Evolutionary conservation across 1,284 basidiomycete genomes (phyloP).

Genomic region (Paramarasmius palmivorus): DNA sequence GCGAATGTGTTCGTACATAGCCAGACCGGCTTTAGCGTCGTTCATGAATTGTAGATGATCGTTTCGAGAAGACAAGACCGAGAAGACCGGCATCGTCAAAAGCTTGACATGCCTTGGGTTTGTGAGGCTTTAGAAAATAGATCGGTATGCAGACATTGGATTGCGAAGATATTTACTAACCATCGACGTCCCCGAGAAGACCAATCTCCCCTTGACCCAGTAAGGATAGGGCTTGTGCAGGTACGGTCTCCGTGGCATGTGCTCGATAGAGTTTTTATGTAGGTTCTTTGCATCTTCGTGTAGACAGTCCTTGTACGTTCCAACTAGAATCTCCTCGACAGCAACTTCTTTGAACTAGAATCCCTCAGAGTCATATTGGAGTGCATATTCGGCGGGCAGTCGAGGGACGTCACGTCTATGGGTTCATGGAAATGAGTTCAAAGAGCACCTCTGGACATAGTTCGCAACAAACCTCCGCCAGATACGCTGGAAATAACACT

Average conservation of each 20-base stretch:
- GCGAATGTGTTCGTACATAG: constrained; percentile 28
- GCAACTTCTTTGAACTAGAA: constrained; percentile 30
- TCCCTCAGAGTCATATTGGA: constrained; percentile 28
- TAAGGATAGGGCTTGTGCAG: constrained; percentile 28
- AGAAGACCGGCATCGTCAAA: constrained; percentile 33
- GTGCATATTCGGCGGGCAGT: constrained; percentile 30
- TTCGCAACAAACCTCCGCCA: too few species aligned
- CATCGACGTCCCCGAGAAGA: constrained; percentile 30
- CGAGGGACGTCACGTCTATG: background rate
- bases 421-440: too few species aligned
- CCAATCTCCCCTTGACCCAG: constrained; percentile 27
- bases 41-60: constrained; percentile 25
- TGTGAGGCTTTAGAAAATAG: constrained; percentile 23
- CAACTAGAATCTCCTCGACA: constrained; percentile 27
- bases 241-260: constrained; percentile 33
- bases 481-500: constrained; percentile 32
- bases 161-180: background rate
- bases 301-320: constrained; percentile 24
- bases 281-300: constrained; percentile 27
- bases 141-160: background rate
- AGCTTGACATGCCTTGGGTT: constrained; percentile 32
- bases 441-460: too few species aligned
- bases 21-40: constrained; percentile 24
- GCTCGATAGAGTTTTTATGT: constrained; percentile 27
- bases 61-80: constrained; percentile 30